Base-by-base conservation (phyloP, 805 yeast species). In the Ogataea sp. region DNA sequence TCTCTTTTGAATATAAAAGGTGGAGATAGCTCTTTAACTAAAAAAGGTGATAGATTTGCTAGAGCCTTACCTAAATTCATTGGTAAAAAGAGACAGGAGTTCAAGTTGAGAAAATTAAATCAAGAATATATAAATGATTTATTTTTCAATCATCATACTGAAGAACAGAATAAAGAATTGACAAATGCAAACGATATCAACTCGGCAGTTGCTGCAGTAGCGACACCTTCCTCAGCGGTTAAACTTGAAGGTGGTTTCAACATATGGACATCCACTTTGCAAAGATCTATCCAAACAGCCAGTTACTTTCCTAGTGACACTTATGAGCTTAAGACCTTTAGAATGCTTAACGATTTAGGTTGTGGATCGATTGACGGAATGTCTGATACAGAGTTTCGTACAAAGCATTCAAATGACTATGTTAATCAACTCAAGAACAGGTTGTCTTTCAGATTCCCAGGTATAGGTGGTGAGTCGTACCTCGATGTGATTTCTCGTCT, bases 381-480 rank as follows among this genome's bases (percentile, higher is more conserved):
- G 4, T 44, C 47, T 9, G 62, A 59, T 32, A 49, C 47, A 7
- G 58, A 58, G 15, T 61, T 61, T 39, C 50, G 55, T 29, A 30
- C 30, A 10, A 37, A 48, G 16, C 51, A 55, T 36, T 47, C 52
- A 9, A 44, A 47, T 11, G 62, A 60, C 30, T 61, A 53, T 39
- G 35, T 48, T 32, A 53, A 50, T 34, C 56, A 57, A 28, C 43
- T 59, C 44, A 46, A 43, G 17, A 58, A 62, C 38, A 59, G 49
- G 38, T 41, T 62, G 17, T 43, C 54, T 14, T 61, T 54, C 41
- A 49, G 67, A 44, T 61, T 54, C 31, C 65, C 65, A 2, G 67
- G 67, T 13, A 36, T 55, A 16, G 62, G 64, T 8, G 67, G 67
- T n/a, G 67, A 61, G 40, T 61, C 67, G 2, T 60, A 60, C 36